Base-by-base conservation (phyloP, 208 protist genomes). In the Wallacemonas collosoma region DNA sequence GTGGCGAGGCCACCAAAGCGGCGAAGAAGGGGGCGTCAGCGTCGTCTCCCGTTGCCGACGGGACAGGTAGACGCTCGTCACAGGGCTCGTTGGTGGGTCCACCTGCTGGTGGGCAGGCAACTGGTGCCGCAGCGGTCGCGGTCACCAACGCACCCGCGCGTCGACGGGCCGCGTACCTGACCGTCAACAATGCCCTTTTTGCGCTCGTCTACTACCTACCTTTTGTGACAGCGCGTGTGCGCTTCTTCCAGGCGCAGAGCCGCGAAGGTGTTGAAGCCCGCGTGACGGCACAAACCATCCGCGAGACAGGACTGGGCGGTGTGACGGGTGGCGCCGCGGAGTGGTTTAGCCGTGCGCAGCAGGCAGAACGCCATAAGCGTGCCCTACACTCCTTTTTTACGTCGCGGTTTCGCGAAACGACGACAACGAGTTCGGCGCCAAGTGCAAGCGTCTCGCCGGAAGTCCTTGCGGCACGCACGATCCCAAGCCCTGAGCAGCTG, bases 151-250 rank as follows among this genome's bases (percentile, higher is more conserved):
- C 69, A 9, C 35, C n/a, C 7, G 12, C 35, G 38, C 64, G 71
- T 17, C 6, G 15, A 45, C 60, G 60, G 4, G 11, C 50, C 4
- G 60, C 67, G 2, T 72, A 40, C 17, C 45, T 88, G 8, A 75
- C 71, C 39, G 55, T 88, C 12, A 77, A 72, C 71, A 61, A 64
- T 2, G 5, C 74, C 14, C 69, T 88, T 8, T 40, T 75, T 35
- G 79, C 75, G 11, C 56, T 88, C 12, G 48, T 78, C 66, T 76
- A 71, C 2, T 88, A 82, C 62, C 17, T 88, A 14, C 82, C 82
- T 15, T 88, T 88, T 78, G 82, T 85, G 53, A 61, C 73, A 43
- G 71, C 50, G 26, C 57, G 82, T 64, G 64, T 82, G 44, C 58
- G 17, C 26, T 82, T 80, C 45, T 86, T 86, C 56, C 60, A 51